Conservation (phyloP, 2,329 filamentous ascomycete genomes). For the Fusarium sp. region DNA sequence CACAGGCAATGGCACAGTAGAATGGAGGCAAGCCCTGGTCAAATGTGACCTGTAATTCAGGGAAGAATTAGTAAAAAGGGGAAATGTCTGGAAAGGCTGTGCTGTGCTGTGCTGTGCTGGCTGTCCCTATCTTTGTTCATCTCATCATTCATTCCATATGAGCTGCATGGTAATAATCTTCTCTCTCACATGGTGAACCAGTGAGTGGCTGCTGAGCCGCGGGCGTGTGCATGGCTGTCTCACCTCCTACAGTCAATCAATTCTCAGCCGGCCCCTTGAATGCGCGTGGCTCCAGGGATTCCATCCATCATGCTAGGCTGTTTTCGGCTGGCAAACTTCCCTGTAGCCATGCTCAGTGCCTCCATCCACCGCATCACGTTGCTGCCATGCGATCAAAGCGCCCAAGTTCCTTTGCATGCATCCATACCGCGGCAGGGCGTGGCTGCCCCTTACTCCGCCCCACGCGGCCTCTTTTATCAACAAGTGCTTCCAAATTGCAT, state of each 20-base stretch:
- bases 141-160: conserved; percentile 16
- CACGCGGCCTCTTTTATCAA: conserved; percentile 26
- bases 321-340: conserved; percentile 38
- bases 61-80: not conserved
- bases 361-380: conserved; percentile 45
- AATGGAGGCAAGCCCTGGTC: not conserved
- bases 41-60: not conserved
- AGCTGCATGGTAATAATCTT: not conserved
- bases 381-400: conserved; percentile 44
- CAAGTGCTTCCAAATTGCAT: conserved; percentile 19
- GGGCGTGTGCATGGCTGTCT: conserved; percentile 26
- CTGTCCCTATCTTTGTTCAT: conserved; percentile 1
- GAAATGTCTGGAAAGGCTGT: not conserved
- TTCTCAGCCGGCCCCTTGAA: conserved; percentile 39
- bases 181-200: conserved; percentile 18
- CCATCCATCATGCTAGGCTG: conserved; percentile 35
- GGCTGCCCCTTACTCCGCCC: conserved; percentile 34
- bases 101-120: not conserved
- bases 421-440: conserved; percentile 26
- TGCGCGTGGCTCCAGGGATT: conserved; percentile 53
- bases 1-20: not conserved
- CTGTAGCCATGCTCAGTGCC: conserved; percentile 41
- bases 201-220: conserved; percentile 21
- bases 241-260: conserved; percentile 22
- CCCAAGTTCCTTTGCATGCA: conserved; percentile 32